Evolutionary conservation across 495 filamentous ascomycete species (phyloP), one percentile per base, ranked within the genome.

Genomic region (Penicillium parvum): DNA sequence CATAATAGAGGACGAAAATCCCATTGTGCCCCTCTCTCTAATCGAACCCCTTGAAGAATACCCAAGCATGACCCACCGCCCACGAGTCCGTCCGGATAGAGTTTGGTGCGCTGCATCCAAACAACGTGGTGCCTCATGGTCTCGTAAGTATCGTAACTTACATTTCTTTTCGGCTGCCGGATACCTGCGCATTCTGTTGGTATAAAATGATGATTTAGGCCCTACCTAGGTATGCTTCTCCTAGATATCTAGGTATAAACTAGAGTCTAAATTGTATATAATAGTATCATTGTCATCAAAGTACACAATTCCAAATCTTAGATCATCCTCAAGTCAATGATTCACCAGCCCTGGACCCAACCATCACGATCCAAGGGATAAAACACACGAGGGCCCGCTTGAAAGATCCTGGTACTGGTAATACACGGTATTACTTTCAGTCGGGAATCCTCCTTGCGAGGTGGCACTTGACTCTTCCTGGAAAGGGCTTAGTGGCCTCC

Each of bases 81-180:
- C 66, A 69, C 66, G 66, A 62, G 47, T 17, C 40, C 46, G 29
- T 28, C 46, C 56, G 43, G 48, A 58, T 64, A 61, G 56, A 56
- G 65, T 69, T 65, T 66, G 61, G 65, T 62, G 57, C 60, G 57
- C 61, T 66, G 65, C 65, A 69, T 43, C 60, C 57, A 59, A 57
- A 63, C 58, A 69, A 69, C 66, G 66, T 69, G 66, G 65, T 52
- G 52, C 52, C 52, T 55, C 47, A 51, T 51, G 43, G 43, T n/a
- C n/a, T n/a, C n/a, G n/a, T 54, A 52, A 60, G 50, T 52, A 53
- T 58, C 55, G 55, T 55, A 51, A 49, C 49, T 34, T 51, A 51
- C 48, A 40, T 45, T 45, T 46, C 49, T 48, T 51, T 37, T 34
- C 30, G 25, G 27, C 28, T 21, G 12, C 32, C n/a, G 17, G 37